phyloP scores from a whole-genome alignment of 2,329 filamentous ascomycete species.

The Aspergillus puulaauensis region DNA sequence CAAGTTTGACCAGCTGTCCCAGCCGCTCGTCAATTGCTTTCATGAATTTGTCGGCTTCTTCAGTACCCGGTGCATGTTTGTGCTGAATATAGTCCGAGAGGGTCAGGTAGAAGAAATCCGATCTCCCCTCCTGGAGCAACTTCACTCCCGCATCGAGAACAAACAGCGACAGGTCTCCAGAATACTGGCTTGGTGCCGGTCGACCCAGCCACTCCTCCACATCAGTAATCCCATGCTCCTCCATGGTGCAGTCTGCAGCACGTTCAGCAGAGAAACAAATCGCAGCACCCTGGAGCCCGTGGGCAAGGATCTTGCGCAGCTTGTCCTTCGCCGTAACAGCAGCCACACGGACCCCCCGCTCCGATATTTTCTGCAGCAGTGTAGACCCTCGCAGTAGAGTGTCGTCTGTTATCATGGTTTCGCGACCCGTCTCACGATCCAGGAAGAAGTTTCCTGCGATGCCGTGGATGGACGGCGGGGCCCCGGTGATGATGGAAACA shows the following conservation, averaged over 20 bases:
- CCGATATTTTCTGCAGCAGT: not conserved
- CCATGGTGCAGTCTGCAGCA: not conserved
- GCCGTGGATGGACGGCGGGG: not conserved
- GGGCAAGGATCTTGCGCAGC: not conserved
- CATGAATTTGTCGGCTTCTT: constrained; percentile 3
- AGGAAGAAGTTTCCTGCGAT: constrained; percentile 4
- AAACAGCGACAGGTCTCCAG: not conserved
- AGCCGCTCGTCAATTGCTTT: not conserved
- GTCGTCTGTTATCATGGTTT: constrained; percentile 1
- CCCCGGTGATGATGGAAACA: constrained; percentile 1
- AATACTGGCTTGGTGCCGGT: not conserved
- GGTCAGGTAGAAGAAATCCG: constrained; percentile 1
- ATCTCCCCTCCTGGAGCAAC: not conserved
- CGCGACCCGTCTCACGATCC: not conserved
- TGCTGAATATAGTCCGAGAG: constrained; percentile 1
- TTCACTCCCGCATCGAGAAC: not conserved
- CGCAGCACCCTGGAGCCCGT: not conserved
- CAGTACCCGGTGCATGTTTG: not conserved
- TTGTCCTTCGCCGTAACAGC: constrained; percentile 2
- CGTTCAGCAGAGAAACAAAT: constrained; percentile 1
- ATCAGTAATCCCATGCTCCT: not conserved
- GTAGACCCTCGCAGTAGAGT: not conserved
- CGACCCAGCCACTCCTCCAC: not conserved
- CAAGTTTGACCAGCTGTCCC: not conserved
- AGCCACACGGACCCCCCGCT: not conserved